These are phyloP conservation scores for Laguncularia racemosa DNA, from an alignment of 345 rosid genomes.

Conservation along the genomic window DNA sequence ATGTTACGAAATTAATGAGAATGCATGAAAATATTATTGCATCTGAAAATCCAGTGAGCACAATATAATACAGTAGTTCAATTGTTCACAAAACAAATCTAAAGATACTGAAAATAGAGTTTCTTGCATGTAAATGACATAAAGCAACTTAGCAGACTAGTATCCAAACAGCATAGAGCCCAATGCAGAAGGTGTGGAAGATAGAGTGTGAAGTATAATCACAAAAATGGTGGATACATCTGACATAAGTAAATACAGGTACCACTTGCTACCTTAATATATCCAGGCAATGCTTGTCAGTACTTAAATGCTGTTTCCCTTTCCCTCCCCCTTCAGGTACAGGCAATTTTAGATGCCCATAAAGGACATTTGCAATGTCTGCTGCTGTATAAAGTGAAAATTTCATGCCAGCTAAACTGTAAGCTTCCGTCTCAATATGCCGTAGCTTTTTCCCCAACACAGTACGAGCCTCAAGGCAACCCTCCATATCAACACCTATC, in stretches of 20 bases:
- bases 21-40: background rate
- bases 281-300: slow-evolving; percentile 85
- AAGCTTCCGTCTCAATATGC: slow-evolving; percentile 76
- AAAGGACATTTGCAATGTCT: slow-evolving; percentile 87
- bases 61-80: too few relatives aligned
- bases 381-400: slow-evolving; percentile 79
- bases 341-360: slow-evolving; percentile 72
- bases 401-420: slow-evolving; percentile 70
- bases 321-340: slow-evolving; percentile 47
- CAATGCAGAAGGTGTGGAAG: background rate
- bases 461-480: slow-evolving; percentile 66
- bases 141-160: too few relatives aligned
- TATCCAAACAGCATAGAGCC: background rate
- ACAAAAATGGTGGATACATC: background rate
- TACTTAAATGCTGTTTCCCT: slow-evolving; percentile 89
- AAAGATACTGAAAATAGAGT: too few relatives aligned
- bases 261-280: slow-evolving; percentile 51
- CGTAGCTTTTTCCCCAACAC: slow-evolving; percentile 63
- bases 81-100: too few relatives aligned
- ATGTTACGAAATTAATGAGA: slow-evolving; percentile 1
- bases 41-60: too few relatives aligned
- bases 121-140: too few relatives aligned
- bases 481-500: slow-evolving; percentile 86
- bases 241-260: too few relatives aligned
- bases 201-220: background rate